A percentile compares a stretch with the other conserved stretches of the same genome.
Conservation (phyloP, 768 basidiomycete genomes). For the Lenzites betulinus region DNA sequence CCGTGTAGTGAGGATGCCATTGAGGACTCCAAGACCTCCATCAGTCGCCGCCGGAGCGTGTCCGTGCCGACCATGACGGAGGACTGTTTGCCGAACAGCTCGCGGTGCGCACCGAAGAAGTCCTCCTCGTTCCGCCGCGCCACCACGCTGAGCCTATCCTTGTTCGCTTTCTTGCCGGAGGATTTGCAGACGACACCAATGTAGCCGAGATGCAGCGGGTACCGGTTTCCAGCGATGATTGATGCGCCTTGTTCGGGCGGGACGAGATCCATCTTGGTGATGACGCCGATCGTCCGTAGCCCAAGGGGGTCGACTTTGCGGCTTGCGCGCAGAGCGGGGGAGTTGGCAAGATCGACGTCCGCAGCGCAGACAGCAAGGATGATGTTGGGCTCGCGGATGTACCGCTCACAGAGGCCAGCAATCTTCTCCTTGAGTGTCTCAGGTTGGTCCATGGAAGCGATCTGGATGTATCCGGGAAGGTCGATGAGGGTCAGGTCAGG, state of each 20-base stretch:
- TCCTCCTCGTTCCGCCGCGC: constrained; percentile 61
- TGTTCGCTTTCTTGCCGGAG: constrained; percentile 53
- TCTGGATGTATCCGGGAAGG: constrained; percentile 96
- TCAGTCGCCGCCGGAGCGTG: constrained; percentile 84
- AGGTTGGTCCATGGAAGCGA: constrained; percentile 93
- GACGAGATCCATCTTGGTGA: constrained; percentile 99
- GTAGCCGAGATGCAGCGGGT: constrained; percentile 97
- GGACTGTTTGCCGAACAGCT: constrained; percentile 60
- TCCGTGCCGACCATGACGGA: constrained; percentile 89
- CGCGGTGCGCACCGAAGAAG: constrained; percentile 65
- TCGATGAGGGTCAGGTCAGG: constrained; percentile 98
- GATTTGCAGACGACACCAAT: constrained; percentile 94
- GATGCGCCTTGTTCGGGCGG: constrained; percentile 77
- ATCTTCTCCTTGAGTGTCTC: constrained; percentile 95
- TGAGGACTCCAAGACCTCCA: constrained; percentile 96
- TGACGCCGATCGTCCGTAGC: constrained; percentile 92
- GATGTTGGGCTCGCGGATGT: constrained; percentile 99
- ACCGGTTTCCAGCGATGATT: constrained; percentile 87
- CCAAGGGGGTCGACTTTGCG: constrained; percentile 94
- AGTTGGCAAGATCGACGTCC: constrained; percentile 98
- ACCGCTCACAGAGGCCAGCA: constrained; percentile 84
- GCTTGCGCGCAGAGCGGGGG: constrained; percentile 91
- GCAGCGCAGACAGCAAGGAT: constrained; percentile 98
- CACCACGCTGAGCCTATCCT: constrained; percentile 51
- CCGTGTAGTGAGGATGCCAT: constrained; percentile 96